Percentiles rank a stretch among this genome's conserved stretches.
These are phyloP conservation scores for Fomitopsis betulina DNA, from an alignment of 1,284 basidiomycete genomes.

Conservation along the genomic window DNA sequence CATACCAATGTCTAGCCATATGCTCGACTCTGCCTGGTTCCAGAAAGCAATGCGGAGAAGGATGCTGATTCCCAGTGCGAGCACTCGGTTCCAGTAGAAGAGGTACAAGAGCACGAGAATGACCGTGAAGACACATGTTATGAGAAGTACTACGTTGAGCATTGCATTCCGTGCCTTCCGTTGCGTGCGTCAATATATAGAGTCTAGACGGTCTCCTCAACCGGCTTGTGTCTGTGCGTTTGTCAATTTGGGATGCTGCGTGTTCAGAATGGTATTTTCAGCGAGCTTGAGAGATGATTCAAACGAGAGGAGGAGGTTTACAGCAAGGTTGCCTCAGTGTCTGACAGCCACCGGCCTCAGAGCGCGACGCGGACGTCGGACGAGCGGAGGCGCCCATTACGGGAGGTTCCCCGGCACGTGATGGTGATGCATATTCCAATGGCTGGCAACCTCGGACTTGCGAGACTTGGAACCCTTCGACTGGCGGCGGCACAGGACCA, in stretches of 20 bases:
- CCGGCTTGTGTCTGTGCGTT: not conserved
- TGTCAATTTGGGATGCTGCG: too few relatives aligned
- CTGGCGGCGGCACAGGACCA: too few relatives aligned
- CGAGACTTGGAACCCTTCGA: too few relatives aligned
- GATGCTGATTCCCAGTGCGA: constrained; percentile 63
- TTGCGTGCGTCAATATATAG: not conserved
- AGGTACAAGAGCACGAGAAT: constrained; percentile 72
- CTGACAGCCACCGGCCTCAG: not conserved
- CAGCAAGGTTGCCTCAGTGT: too few relatives aligned
- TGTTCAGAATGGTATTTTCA: too few relatives aligned
- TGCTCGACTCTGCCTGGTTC: constrained; percentile 63
- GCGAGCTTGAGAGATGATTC: not conserved
- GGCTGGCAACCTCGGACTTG: too few relatives aligned
- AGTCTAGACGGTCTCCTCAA: not conserved
- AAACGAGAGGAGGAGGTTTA: too few relatives aligned
- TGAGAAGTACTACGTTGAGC: constrained; percentile 60
- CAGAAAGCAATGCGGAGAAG: constrained; percentile 63
- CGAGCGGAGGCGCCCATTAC: not conserved
- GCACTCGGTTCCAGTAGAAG: constrained; percentile 87
- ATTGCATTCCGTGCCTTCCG: constrained; percentile 26
- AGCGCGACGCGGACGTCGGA: not conserved
- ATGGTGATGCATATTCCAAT: not conserved
- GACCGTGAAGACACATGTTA: constrained; percentile 69
- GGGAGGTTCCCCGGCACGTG: not conserved
- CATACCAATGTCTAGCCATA: constrained; percentile 77